These are phyloP conservation scores for Termitomyces sp. DNA, from an alignment of 768 basidiomycete species.

Conservation along the genomic window DNA sequence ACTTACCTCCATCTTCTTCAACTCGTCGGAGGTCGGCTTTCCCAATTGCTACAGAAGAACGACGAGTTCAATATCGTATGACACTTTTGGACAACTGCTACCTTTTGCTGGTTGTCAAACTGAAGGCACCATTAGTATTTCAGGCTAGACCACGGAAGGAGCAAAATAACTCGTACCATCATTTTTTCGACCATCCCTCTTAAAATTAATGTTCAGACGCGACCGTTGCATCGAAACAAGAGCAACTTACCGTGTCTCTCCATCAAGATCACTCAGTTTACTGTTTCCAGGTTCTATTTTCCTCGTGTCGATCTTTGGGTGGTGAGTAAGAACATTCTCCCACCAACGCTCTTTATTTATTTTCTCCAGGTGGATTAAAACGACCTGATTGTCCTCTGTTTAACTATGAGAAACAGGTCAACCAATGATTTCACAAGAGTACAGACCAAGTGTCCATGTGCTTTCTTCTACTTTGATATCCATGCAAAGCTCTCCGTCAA, in stretches of 20 bases:
- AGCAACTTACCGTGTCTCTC: constrained; percentile 72
- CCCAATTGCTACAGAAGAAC: constrained; percentile 72
- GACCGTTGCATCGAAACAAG: background rate
- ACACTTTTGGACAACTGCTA: constrained; percentile 17
- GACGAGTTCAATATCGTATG: background rate
- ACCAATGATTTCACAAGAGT: background rate
- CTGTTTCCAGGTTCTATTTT: constrained; percentile 96
- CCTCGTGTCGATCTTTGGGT: constrained; percentile 94
- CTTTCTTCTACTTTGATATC: constrained; percentile 96
- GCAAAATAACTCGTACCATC: constrained; percentile 80
- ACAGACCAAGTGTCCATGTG: constrained; percentile 90
- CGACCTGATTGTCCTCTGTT: constrained; percentile 71
- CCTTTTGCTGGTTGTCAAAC: constrained; percentile 82
- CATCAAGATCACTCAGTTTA: constrained; percentile 93
- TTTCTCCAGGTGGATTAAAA: constrained; percentile 83
- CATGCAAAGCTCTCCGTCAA: constrained; percentile 88
- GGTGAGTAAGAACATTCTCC: constrained; percentile 93
- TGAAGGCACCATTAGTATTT: constrained; percentile 19
- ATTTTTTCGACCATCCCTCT: constrained; percentile 99
- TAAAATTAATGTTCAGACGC: constrained; percentile 9
- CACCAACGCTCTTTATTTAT: constrained; percentile 91
- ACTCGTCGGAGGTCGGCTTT: constrained; percentile 91
- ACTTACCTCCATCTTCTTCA: constrained; percentile 86
- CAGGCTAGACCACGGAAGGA: background rate
- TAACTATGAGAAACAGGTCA: background rate